Base-by-base conservation (phyloP, 2,329 filamentous ascomycete genomes). In the Talaromyces sp. region DNA sequence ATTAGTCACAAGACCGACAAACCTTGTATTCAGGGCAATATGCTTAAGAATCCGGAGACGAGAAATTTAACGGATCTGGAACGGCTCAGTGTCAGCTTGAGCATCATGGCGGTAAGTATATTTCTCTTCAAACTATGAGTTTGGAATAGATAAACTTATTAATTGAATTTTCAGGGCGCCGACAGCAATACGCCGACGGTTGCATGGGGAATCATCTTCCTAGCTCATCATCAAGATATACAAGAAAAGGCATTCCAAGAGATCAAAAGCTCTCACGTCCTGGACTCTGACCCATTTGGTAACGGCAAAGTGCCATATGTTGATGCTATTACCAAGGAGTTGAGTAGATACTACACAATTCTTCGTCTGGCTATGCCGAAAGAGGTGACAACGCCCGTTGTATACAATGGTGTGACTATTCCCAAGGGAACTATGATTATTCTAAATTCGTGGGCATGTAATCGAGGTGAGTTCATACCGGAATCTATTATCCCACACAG, bases 381-480 rank as follows among this genome's bases (percentile, higher is more conserved):
- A 19, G 45, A 57, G 17, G 56, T 48, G 15, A 51, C 46, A 19
- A 19, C 50, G 19, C 40, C 53, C 2, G 60, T 61, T 17, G 31
- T 51, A 15, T 63, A 56, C 41, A 54, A 61, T 36, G 60, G 60
- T 5, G 28, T 39, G 13, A 53, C 41, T 2, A 61, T 63, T 17
- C 62, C 60, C 3, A 53, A 57, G 39, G 58, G 56, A 13, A 62
- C 62, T 9, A 59, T 59, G 35, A 31, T 63, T 11, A 61, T 62
- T 17, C 25, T 63, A 40, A 63, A 63, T 45, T 51, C 60, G 17
- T 63, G 62, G 62, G 62, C 54, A 4, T 63, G 62, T 36, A 63
- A 63, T 53, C 40, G 51, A 31, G 61, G 62, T 62, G 52, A 28
- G 9, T 13, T 8, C 33, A 41, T 41, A 31, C 5, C 17, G 5